phyloP scores from a whole-genome alignment of 2,329 filamentous ascomycete species.

The Proliferodiscus dingleyae region DNA sequence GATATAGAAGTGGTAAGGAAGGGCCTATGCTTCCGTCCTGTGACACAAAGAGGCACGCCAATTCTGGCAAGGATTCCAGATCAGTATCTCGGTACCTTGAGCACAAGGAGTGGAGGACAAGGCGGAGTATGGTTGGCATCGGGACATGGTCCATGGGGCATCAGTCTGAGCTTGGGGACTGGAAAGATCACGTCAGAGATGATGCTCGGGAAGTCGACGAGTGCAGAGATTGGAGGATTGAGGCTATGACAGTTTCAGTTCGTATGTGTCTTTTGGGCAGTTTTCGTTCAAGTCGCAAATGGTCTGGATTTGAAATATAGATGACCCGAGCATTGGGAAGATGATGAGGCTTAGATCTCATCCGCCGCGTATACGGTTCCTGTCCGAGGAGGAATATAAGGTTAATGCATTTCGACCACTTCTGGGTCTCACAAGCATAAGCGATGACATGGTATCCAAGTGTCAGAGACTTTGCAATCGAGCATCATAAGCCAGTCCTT shows the following conservation, averaged over 20 bases:
- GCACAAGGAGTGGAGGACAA: conserved; percentile 36
- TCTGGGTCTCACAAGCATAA: too few relatives aligned
- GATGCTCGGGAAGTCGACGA: conserved; percentile 53
- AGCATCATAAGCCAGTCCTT: too few relatives aligned
- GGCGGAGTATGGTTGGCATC: conserved; percentile 67
- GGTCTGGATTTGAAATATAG: too few relatives aligned
- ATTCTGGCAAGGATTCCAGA: conserved; percentile 57
- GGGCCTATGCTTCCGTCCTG: conserved; percentile 68
- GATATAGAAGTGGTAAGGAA: conserved; percentile 60
- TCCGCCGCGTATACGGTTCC: too few relatives aligned
- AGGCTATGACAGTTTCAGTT: conserved; percentile 28
- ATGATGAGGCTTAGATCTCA: too few relatives aligned
- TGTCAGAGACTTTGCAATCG: too few relatives aligned
- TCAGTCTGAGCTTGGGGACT: conserved; percentile 59
- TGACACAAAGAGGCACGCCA: conserved; percentile 59
- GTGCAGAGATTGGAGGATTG: conserved; percentile 54
- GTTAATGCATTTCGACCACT: too few relatives aligned
- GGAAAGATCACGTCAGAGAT: conserved; percentile 68
- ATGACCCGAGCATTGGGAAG: too few relatives aligned
- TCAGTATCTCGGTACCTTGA: conserved; percentile 45
- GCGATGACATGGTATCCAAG: too few relatives aligned
- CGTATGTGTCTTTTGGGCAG: too few relatives aligned
- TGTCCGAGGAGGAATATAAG: too few relatives aligned
- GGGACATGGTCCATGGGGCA: conserved; percentile 76
- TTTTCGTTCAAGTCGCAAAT: too few relatives aligned